phyloP scores from a whole-genome alignment of 1,284 basidiomycete genomes.

The Rhodotorula sp. region DNA sequence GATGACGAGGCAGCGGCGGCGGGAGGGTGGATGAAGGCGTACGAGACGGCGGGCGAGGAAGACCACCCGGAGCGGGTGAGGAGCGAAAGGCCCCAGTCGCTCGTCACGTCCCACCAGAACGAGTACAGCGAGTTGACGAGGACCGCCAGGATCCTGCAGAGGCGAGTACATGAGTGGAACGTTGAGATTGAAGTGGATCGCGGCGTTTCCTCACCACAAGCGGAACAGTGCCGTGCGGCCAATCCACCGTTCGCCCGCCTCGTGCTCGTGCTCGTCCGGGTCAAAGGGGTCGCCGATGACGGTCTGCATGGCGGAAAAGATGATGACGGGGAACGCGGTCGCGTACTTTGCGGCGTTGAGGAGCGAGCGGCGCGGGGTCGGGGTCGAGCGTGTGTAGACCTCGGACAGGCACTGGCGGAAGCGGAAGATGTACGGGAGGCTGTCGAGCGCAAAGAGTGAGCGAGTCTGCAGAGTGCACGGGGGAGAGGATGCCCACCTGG shows the following conservation, averaged over 20 bases:
- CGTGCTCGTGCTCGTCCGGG: slow-evolving; percentile 23
- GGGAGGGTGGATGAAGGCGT: slow-evolving; percentile 32
- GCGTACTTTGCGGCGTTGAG: slow-evolving; percentile 96
- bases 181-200: accelerated
- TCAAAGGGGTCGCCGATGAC: slow-evolving; percentile 44
- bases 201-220: slow-evolving; percentile 64
- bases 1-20: neutral
- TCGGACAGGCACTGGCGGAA: slow-evolving; percentile 92
- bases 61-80: slow-evolving; percentile 52
- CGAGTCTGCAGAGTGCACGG: neutral
- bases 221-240: slow-evolving; percentile 76
- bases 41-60: slow-evolving; percentile 14
- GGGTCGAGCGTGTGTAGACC: slow-evolving; percentile 60
- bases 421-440: slow-evolving; percentile 86
- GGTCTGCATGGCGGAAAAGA: slow-evolving; percentile 78
- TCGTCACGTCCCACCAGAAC: slow-evolving; percentile 99
- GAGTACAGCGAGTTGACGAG: slow-evolving; percentile 89
- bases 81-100: slow-evolving; percentile 93
- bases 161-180: neutral
- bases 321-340: slow-evolving; percentile 95
- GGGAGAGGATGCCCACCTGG: slow-evolving; percentile 27
- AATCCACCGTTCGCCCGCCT: slow-evolving; percentile 58
- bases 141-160: slow-evolving; percentile 74
- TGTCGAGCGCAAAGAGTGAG: slow-evolving; percentile 48
- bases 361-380: slow-evolving; percentile 69